Conservation (phyloP, 352 stramenopile species). For the Detonula confervacea region DNA sequence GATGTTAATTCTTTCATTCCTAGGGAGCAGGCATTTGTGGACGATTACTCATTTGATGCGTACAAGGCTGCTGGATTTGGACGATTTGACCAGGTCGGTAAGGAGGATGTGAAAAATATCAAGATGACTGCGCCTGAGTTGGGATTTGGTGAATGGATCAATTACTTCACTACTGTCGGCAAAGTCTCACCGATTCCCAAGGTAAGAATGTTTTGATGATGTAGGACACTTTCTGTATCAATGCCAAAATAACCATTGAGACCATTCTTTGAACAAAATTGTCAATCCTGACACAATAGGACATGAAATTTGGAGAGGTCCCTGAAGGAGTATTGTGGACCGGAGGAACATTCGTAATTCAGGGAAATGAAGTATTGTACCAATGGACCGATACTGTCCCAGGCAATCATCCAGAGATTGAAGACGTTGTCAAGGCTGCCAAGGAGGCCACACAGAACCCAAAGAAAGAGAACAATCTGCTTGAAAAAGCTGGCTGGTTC, state of each 20-base stretch:
- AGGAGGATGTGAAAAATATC: slow-evolving; percentile 56
- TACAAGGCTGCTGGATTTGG: slow-evolving; percentile 79
- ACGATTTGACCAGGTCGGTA: slow-evolving; percentile 67
- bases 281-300: slow-evolving; percentile 14
- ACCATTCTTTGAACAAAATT: too few relatives aligned
- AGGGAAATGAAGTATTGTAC: slow-evolving; percentile 77
- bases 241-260: too few relatives aligned
- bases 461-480: slow-evolving; percentile 17
- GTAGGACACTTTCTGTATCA: too few relatives aligned
- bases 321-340: slow-evolving; percentile 80
- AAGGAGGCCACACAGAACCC: slow-evolving; percentile 45
- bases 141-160: slow-evolving; percentile 60
- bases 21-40: slow-evolving; percentile 72
- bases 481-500: slow-evolving; percentile 19
- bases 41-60: slow-evolving; percentile 75
- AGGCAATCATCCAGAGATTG: slow-evolving; percentile 82
- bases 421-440: slow-evolving; percentile 64
- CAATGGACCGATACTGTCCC: slow-evolving; percentile 81
- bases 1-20: slow-evolving; percentile 79
- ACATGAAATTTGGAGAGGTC: slow-evolving; percentile 81
- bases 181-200: slow-evolving; percentile 78
- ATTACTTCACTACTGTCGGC: slow-evolving; percentile 72
- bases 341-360: slow-evolving; percentile 84
- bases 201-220: slow-evolving; percentile 14
- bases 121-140: slow-evolving; percentile 76